Conservation (phyloP, 2,329 filamentous ascomycete species). For the Leptographium lundbergii region DNA sequence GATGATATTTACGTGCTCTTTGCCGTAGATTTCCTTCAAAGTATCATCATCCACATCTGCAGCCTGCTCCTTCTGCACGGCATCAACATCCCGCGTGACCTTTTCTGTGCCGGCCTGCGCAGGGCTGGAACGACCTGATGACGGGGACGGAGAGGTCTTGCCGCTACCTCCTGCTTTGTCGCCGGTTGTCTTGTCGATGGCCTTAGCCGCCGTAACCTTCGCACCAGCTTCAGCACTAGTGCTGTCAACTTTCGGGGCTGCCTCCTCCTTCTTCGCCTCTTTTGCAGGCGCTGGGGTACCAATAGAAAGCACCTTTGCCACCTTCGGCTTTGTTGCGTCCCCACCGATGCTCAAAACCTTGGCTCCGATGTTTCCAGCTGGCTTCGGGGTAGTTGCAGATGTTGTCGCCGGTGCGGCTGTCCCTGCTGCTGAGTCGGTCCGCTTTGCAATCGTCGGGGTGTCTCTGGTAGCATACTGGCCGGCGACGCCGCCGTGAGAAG, state of each 20-base stretch:
- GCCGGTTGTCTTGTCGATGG: constrained; percentile 73
- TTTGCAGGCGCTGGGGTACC: constrained; percentile 38
- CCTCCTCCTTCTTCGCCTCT: constrained; percentile 35
- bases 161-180: constrained; percentile 57
- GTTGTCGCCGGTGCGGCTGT: constrained; percentile 28
- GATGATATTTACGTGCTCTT: constrained; percentile 86
- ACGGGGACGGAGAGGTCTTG: constrained; percentile 67
- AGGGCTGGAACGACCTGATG: constrained; percentile 75
- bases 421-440: constrained; percentile 34
- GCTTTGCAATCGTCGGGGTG: constrained; percentile 52
- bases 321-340: constrained; percentile 37
- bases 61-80: constrained; percentile 70
- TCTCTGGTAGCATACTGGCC: constrained; percentile 16
- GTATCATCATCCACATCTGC: constrained; percentile 61
- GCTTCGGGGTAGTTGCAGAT: constrained; percentile 33
- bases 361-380: constrained; percentile 40
- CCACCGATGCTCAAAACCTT: constrained; percentile 54
- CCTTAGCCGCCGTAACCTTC: constrained; percentile 29
- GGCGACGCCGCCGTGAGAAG: constrained; percentile 17
- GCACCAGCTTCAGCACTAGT: constrained; percentile 11
- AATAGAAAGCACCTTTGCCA: constrained; percentile 61
- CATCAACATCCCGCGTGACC: constrained; percentile 57
- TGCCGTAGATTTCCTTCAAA: constrained; percentile 90
- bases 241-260: constrained; percentile 20
- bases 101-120: constrained; percentile 40